Base-by-base conservation (phyloP, 352 stramenopile genomes). In the Globisporangium heterothallicum region DNA sequence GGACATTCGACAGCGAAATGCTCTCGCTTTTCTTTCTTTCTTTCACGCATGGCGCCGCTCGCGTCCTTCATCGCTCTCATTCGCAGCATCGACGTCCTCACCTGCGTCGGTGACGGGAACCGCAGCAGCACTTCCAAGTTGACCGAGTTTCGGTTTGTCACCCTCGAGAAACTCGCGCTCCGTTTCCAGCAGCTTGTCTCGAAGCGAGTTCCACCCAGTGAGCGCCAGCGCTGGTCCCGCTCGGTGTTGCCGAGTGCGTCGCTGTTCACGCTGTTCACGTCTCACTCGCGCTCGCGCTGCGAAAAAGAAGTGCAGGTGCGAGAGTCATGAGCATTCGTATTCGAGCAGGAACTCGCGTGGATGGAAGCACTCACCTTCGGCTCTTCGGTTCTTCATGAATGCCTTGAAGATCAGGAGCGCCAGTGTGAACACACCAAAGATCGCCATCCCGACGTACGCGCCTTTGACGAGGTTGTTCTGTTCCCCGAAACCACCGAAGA, bases 141-240 rank as follows among this genome's bases (percentile, higher is more conserved):
- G 24, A 46, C 40, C 55, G 55, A 61, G 46, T 9, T 47, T 38
- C 3, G 38, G 46, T 19, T 47, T 53, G 1, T 34, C 41, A 24
- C 41, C 30, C 22, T 53, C 21, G 8, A 53, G 10, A 7, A 44
- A 27, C 42, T 61, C 55, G 30, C 48, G 55, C 40, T 61, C 55
- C 29, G 30, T 56, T 34, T 55, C 55, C 22, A 61, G 47, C 9
- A 61, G 48, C 19, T 55, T 55, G 48, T 55, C 55, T 2, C 55
- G 55, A 27, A 61, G 30, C 41, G 46, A 56, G 30, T 55, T 61
- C 55, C 55, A 61, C 12, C 29, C 55, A 10, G 21, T 42, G 30
- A 61, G 42, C 1, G 29, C 29, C n/a, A 61, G 46, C 2, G 42
- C 27, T 14, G 55, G 55, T 0, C 55, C 55, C 1, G 55, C 52